A percentile compares a stretch with the other conserved stretches of the same genome.
These are phyloP conservation scores for Populus nigra DNA, from an alignment of 345 rosid genomes.

Conservation along the genomic window DNA sequence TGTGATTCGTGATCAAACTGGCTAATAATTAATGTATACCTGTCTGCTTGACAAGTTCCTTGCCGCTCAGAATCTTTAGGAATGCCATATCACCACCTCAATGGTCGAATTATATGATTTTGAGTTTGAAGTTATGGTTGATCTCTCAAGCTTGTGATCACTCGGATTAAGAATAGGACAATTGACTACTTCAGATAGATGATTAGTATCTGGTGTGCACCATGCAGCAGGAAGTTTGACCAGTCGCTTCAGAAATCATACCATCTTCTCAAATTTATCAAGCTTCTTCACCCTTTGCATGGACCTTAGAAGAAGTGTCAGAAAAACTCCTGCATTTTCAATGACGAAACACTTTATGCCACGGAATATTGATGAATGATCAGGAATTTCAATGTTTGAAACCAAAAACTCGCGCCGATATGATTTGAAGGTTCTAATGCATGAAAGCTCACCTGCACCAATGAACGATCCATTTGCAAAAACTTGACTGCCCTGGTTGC, in stretches of 20 bases:
- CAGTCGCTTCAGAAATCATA: conserved; percentile 31
- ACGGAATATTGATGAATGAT: no score
- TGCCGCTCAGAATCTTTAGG: no score
- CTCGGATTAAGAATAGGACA: background rate
- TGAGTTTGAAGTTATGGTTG: no score
- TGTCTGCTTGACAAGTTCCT: no score
- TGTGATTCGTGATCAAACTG: no score
- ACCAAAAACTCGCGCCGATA: background rate
- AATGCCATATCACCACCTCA: no score
- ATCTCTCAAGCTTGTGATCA: no score
- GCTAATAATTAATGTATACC: no score
- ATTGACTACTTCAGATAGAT: conserved; percentile 4
- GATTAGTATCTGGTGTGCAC: background rate
- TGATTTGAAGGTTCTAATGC: background rate
- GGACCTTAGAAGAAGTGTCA: conserved; percentile 54
- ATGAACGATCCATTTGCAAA: conserved; percentile 75
- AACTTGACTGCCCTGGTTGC: conserved; percentile 58
- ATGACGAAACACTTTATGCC: no score
- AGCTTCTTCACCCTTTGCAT: conserved; percentile 79
- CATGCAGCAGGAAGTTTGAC: background rate
- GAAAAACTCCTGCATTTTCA: conserved; percentile 60
- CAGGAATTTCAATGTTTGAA: background rate
- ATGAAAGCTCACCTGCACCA: conserved; percentile 60
- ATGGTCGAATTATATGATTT: no score
- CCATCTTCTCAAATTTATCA: conserved; percentile 92